Percentiles rank a stretch among this genome's conserved stretches.
phyloP scores from a whole-genome alignment of 805 yeast genomes.

The Yamadazyma ubonensis region DNA sequence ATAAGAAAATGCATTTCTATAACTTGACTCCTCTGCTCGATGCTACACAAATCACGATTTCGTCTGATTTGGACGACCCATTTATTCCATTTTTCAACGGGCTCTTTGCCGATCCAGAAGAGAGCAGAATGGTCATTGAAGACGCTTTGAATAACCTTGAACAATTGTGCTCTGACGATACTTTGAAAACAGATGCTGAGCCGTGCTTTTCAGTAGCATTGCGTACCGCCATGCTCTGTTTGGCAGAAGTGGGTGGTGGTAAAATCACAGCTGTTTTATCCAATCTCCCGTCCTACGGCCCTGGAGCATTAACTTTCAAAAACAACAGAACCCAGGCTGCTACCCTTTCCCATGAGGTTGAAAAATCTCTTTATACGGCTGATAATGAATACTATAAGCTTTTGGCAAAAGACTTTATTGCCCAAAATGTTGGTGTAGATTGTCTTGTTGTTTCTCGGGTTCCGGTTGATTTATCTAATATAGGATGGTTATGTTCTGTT shows the following conservation, averaged over 20 bases:
- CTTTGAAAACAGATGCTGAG: constrained; percentile 45
- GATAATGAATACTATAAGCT: constrained; percentile 61
- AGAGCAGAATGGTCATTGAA: constrained; percentile 61
- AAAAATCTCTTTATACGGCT: constrained; percentile 55
- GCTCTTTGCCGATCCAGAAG: constrained; percentile 74
- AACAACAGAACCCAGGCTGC: constrained; percentile 40
- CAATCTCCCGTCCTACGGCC: constrained; percentile 75
- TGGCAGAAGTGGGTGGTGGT: constrained; percentile 75
- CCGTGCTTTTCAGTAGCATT: constrained; percentile 81
- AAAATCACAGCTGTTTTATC: constrained; percentile 70
- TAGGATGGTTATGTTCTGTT: constrained; percentile 61
- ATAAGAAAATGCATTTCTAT: constrained; percentile 68
- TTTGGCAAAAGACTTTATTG: constrained; percentile 55
- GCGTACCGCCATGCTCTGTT: constrained; percentile 60
- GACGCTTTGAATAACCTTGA: constrained; percentile 65
- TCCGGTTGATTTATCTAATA: constrained; percentile 69
- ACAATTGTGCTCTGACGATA: constrained; percentile 36
- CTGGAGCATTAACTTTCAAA: constrained; percentile 61
- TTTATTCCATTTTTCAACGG: constrained; percentile 81
- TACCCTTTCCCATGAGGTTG: constrained; percentile 39
- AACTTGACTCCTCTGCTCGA: constrained; percentile 59
- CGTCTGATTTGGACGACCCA: constrained; percentile 72
- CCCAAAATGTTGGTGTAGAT: constrained; percentile 69
- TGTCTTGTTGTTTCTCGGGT: constrained; percentile 65
- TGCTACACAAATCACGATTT: constrained; percentile 56